Conservation (phyloP, 1,284 basidiomycete species). For the Coniferiporia weirii region DNA sequence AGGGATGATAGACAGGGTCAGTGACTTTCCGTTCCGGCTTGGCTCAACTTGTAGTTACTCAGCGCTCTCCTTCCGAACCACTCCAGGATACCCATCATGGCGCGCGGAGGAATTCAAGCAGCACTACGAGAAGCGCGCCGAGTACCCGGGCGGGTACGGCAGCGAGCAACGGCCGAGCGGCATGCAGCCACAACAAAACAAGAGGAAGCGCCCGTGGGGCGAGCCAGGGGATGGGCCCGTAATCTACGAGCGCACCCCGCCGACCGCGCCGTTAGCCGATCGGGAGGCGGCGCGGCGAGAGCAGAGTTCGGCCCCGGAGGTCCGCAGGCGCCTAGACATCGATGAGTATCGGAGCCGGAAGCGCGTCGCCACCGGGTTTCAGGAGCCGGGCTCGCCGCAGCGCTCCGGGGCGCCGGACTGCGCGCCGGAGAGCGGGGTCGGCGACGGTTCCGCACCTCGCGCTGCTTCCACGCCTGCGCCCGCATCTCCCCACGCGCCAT, state of each 20-base stretch:
- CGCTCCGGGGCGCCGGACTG: too few species aligned
- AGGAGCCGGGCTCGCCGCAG: too few species aligned
- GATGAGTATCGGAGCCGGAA: too few species aligned
- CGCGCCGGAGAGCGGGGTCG: too few species aligned
- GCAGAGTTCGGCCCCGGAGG: too few species aligned
- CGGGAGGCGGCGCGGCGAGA: too few species aligned
- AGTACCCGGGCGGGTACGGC: not conserved
- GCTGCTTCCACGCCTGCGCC: too few species aligned
- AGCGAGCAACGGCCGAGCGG: not conserved
- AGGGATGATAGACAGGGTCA: not conserved
- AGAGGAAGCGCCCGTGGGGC: not conserved
- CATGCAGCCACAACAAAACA: not conserved
- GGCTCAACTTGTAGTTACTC: not conserved
- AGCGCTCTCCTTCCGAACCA: not conserved
- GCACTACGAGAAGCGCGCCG: not conserved
- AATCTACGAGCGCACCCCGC: not conserved
- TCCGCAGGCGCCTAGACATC: too few species aligned
- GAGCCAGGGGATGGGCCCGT: not conserved
- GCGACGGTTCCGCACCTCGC: too few species aligned
- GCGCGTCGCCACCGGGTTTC: too few species aligned
- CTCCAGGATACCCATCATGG: not conserved
- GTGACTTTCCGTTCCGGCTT: not conserved
- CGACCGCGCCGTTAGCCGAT: too few species aligned
- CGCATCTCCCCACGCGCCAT: too few species aligned
- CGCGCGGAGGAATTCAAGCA: not conserved